phyloP scores from a whole-genome alignment of 768 basidiomycete genomes.

The Hebeloma cylindrosporum region DNA sequence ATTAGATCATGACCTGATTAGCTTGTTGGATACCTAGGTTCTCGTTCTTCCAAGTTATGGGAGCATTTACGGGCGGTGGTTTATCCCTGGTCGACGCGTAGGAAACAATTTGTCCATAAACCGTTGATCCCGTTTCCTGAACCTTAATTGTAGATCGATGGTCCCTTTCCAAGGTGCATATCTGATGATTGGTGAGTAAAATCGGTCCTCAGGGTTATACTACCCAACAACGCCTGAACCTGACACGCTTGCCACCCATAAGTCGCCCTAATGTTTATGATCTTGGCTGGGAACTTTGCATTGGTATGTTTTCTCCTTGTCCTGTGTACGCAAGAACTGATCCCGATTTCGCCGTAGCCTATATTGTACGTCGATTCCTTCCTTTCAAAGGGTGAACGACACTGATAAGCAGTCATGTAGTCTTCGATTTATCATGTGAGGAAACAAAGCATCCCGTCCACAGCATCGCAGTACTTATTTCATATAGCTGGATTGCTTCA shows the following conservation, averaged over 20 bases:
- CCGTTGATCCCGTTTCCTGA: constrained; percentile 1
- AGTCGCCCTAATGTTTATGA: constrained; percentile 59
- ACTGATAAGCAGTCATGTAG: constrained; percentile 34
- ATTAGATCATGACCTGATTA: not conserved
- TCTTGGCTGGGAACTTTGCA: constrained; percentile 78
- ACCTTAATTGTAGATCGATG: constrained; percentile 48
- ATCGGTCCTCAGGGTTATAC: not conserved
- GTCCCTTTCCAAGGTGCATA: constrained; percentile 68
- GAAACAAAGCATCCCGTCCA: not conserved
- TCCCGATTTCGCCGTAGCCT: constrained; percentile 38
- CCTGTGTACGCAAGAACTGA: not conserved
- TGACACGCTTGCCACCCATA: not conserved
- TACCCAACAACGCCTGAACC: not conserved
- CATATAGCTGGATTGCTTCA: constrained; percentile 57
- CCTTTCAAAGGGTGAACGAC: too few relatives aligned
- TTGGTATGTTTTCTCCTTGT: constrained; percentile 45
- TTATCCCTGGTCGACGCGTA: constrained; percentile 64
- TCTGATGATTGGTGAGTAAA: constrained; percentile 51
- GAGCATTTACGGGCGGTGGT: constrained; percentile 67
- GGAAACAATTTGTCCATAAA: constrained; percentile 15
- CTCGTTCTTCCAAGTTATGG: constrained; percentile 44
- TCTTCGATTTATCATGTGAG: constrained; percentile 62
- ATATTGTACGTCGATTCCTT: constrained; percentile 48
- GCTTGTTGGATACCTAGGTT: constrained; percentile 34
- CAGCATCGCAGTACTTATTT: not conserved